These are phyloP conservation scores for Diplodia scrobiculata DNA, from an alignment of 2,329 filamentous ascomycete species.

Conservation along the genomic window DNA sequence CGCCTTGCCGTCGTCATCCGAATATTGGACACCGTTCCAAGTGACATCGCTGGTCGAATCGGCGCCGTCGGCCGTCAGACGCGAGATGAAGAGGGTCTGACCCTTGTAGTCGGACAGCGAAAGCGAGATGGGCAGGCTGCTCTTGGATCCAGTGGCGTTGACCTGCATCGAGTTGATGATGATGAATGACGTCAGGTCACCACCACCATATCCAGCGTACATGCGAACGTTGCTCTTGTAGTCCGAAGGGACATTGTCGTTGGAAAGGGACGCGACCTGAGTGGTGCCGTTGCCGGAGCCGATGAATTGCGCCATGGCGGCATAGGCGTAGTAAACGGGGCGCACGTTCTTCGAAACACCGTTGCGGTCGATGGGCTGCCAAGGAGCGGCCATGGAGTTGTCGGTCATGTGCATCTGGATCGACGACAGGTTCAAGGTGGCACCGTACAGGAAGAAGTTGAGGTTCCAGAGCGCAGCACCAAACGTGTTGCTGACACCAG, in stretches of 20 bases:
- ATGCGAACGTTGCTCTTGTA: constrained; percentile 50
- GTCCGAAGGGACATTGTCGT: constrained; percentile 38
- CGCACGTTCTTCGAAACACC: constrained; percentile 44
- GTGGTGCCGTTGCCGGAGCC: constrained; percentile 52
- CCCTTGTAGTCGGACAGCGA: constrained; percentile 47
- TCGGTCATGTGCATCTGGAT: constrained; percentile 60
- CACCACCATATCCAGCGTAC: constrained; percentile 52
- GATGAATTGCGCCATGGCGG: constrained; percentile 55
- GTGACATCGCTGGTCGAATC: constrained; percentile 49
- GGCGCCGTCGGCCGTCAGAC: constrained; percentile 52
- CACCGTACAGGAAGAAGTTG: constrained; percentile 56
- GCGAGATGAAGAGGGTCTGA: constrained; percentile 51
- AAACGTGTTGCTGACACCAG: constrained; percentile 53
- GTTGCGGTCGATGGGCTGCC: constrained; percentile 51
- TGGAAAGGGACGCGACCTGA: constrained; percentile 45
- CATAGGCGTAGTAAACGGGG: constrained; percentile 55
- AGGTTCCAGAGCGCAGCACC: constrained; percentile 56
- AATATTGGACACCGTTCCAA: constrained; percentile 54
- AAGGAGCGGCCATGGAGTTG: constrained; percentile 55
- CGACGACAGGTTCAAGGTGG: constrained; percentile 51
- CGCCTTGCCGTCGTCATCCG: constrained; percentile 48
- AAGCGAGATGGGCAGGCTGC: constrained; percentile 47
- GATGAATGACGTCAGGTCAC: constrained; percentile 48
- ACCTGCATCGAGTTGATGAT: constrained; percentile 52
- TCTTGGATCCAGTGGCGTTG: constrained; percentile 48